phyloP scores from a whole-genome alignment of 257 asterid genomes.

The Perilla frutescens region DNA sequence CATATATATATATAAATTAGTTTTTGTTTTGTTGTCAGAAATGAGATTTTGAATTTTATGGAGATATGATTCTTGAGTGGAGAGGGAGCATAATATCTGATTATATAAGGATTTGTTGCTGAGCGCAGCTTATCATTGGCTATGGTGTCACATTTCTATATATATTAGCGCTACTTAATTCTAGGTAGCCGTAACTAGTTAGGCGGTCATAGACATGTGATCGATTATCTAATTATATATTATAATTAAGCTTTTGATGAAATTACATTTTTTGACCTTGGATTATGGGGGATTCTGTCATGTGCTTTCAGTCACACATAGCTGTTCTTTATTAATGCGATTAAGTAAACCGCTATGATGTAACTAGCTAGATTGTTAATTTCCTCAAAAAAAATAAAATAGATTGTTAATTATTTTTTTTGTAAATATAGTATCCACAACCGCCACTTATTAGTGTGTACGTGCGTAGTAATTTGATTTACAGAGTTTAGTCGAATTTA shows the following conservation, averaged over 20 bases:
- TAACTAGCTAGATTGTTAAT: background rate
- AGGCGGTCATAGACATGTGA: conserved; percentile 28
- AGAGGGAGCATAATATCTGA: conserved; percentile 42
- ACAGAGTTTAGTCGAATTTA: no score
- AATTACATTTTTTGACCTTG: background rate
- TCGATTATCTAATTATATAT: background rate
- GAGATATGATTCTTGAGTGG: conserved; percentile 50
- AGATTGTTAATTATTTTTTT: no score
- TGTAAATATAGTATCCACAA: no score
- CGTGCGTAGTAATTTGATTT: no score
- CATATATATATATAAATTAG: background rate
- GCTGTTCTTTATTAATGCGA: background rate
- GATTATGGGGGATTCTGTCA: conserved; percentile 35
- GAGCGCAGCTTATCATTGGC: conserved; percentile 22
- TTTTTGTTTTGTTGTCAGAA: conserved; percentile 23
- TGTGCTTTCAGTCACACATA: conserved; percentile 33
- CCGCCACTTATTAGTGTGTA: no score
- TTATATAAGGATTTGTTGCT: conserved; percentile 47
- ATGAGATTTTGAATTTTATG: conserved; percentile 34
- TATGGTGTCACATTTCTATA: background rate
- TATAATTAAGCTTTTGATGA: conserved; percentile 5
- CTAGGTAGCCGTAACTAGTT: background rate
- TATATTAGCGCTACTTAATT: background rate
- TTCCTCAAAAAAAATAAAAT: no score
- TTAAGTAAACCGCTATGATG: background rate